Conservation (phyloP, 225 moss, liverwort and hornwort genomes). For the Ulota crispa region DNA sequence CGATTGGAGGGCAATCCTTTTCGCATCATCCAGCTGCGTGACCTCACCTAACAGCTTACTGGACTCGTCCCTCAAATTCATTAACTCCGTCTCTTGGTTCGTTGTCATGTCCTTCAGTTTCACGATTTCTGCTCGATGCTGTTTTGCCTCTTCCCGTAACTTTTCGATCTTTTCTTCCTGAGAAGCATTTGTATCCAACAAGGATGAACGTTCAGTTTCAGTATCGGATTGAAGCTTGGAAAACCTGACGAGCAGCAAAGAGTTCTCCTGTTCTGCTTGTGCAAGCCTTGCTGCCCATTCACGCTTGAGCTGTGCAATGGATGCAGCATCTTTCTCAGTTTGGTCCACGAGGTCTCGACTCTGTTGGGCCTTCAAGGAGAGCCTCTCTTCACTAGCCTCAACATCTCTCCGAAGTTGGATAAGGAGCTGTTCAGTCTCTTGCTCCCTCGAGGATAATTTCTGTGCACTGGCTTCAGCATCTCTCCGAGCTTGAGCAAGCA, state of each 20-base stretch:
- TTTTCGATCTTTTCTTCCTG: conserved; percentile 20
- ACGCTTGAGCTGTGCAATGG: conserved; percentile 16
- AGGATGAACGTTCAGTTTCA: conserved; percentile 11
- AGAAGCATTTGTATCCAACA: conserved; percentile 9
- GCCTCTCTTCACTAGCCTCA: neutral
- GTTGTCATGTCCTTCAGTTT: conserved; percentile 5
- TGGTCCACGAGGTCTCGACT: conserved; percentile 17
- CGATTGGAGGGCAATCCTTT: neutral
- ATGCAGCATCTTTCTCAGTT: conserved; percentile 11
- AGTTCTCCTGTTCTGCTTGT: conserved; percentile 22
- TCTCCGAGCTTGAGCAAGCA: conserved; percentile 15
- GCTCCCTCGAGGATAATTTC: conserved; percentile 2
- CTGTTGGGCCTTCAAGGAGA: conserved; percentile 18
- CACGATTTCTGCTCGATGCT: conserved; percentile 1
- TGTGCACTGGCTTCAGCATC: conserved; percentile 10
- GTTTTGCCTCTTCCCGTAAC: conserved; percentile 11
- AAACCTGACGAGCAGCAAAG: conserved; percentile 5
- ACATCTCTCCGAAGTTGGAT: conserved; percentile 17
- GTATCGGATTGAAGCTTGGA: conserved; percentile 27
- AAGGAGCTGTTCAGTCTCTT: conserved; percentile 16
- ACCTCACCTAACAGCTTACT: neutral
- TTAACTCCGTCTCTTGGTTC: conserved; percentile 12
- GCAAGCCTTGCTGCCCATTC: conserved; percentile 24
- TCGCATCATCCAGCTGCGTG: neutral
- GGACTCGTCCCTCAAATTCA: conserved; percentile 23